Base-by-base conservation (phyloP, 2,329 filamentous ascomycete genomes). In the Sporothrix inflata region DNA sequence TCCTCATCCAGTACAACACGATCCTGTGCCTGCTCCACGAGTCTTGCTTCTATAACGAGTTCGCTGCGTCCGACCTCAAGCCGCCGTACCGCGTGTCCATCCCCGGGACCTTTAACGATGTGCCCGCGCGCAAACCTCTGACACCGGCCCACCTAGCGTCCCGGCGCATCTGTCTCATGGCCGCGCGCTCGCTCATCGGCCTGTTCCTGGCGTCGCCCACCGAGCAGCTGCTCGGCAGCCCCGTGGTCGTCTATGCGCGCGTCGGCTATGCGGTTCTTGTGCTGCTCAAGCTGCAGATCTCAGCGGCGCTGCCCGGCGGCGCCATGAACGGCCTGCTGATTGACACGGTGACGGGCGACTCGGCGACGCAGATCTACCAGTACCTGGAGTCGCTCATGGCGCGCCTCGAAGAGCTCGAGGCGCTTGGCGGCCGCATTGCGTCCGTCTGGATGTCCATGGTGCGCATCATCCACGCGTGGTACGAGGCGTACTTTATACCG, bases 1-100 rank as follows among this genome's bases (percentile, higher is more conserved):
- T 75, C 1, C 60, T 75, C 21, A 73, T 74, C 12, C 71, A 74
- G 34, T 73, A 75, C 67, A n/a, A 74, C 38, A 71, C 71, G 5
- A 21, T 72, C 7, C 14, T 73, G 27, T 70, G 74, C 38, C 30
- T 69, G 4, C 69, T 75, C 7, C 73, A 74, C 67, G 74, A 74
- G 40, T 40, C 69, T 11, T 66, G 66, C 27, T 71, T 75, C 51
- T 74, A 74, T 55, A 40, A 38, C 53, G 73, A 75, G 57, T 75
- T 74, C 24, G 74, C 69, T 11, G 45, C 74, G 1, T 16, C 53
- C 14, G 74, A 75, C 53, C 65, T 75, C 42, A 68, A 55, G 12
- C 74, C 74, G 24, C 74, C 74, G 1, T 75, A 72, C 49, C 71
- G 72, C 27, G 21, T 75, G 0, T 42, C 69, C 30, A 70, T 74